A percentile compares a stretch with the other conserved stretches of the same genome.
Evolutionary conservation across 2,329 filamentous ascomycete genomes (phyloP).

Genomic region (Aspergillus flavus): DNA sequence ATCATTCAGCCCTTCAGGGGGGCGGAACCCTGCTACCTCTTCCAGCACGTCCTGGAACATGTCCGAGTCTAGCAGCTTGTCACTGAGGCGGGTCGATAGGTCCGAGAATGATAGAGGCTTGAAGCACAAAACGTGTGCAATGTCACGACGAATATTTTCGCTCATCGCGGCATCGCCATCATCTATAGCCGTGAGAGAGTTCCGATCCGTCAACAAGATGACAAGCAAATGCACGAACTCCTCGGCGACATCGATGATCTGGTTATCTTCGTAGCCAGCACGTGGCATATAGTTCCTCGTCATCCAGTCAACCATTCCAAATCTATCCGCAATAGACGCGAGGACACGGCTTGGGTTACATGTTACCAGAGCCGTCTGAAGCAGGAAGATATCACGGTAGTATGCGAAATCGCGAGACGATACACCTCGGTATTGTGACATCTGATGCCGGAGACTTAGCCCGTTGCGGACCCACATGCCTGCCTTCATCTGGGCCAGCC

Average conservation of each 20-base stretch:
- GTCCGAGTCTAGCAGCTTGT: constrained; percentile 86
- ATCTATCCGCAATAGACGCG: constrained; percentile 87
- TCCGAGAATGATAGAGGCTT: constrained; percentile 95
- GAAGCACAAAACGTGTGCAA: constrained; percentile 93
- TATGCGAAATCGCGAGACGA: constrained; percentile 89
- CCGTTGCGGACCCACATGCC: constrained; percentile 99
- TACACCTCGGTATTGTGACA: constrained; percentile 88
- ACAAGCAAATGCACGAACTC: constrained; percentile 95
- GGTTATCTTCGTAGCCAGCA: constrained; percentile 77
- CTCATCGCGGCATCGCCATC: constrained; percentile 56
- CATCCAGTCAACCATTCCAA: constrained; percentile 85
- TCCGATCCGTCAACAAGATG: constrained; percentile 85
- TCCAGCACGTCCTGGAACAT: constrained; percentile 83
- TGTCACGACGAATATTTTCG: constrained; percentile 80
- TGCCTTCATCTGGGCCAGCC: constrained; percentile 97
- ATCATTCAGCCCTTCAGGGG: constrained; percentile 88
- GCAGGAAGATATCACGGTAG: constrained; percentile 89
- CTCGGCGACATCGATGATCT: constrained; percentile 90
- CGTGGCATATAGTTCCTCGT: constrained; percentile 76
- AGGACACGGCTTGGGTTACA: constrained; percentile 82
- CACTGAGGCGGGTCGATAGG: constrained; percentile 79
- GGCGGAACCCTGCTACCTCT: constrained; percentile 84
- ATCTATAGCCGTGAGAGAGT: constrained; percentile 60
- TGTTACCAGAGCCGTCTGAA: constrained; percentile 87
- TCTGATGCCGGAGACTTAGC: constrained; percentile 92